phyloP scores from a whole-genome alignment of 225 moss, liverwort and hornwort genomes.

The Physcomitrellopsis africana region DNA sequence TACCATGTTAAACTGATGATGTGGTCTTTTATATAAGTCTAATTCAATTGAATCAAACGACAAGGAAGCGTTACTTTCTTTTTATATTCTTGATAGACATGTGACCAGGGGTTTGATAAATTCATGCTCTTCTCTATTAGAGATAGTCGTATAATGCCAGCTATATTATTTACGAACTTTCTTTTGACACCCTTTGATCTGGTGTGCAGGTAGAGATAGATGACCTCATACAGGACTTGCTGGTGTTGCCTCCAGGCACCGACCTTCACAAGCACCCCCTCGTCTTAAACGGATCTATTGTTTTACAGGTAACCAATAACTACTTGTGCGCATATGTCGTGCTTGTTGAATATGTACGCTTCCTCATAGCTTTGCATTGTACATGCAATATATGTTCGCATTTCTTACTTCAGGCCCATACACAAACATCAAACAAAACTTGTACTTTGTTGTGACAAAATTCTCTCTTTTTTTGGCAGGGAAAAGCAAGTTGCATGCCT shows the following conservation, averaged over 20 bases:
- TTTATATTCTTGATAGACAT: background rate
- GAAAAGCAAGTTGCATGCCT: conserved; percentile 97
- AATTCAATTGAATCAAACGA: conserved; percentile 1
- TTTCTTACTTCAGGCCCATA: background rate
- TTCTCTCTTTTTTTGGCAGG: conserved; percentile 51
- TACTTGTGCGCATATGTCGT: conserved; percentile 1
- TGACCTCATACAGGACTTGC: conserved; percentile 78
- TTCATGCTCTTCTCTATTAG: background rate
- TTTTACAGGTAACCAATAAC: conserved; percentile 66
- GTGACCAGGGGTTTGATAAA: background rate
- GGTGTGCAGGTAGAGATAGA: conserved; percentile 77
- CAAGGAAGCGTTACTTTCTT: background rate
- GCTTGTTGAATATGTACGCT: background rate
- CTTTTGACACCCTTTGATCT: conserved; percentile 19
- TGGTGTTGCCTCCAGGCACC: conserved; percentile 83
- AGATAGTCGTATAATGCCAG: background rate
- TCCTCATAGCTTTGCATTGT: conserved; percentile 2
- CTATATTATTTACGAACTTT: background rate
- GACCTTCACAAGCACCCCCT: conserved; percentile 92
- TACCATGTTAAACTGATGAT: background rate
- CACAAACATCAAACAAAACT: background rate
- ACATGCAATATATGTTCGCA: conserved; percentile 1
- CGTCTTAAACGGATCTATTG: conserved; percentile 76
- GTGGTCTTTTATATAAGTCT: background rate
- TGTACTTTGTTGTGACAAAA: conserved; percentile 9